Conservation (phyloP, 2,329 filamentous ascomycete genomes). For the Trichoderma hamatum region DNA sequence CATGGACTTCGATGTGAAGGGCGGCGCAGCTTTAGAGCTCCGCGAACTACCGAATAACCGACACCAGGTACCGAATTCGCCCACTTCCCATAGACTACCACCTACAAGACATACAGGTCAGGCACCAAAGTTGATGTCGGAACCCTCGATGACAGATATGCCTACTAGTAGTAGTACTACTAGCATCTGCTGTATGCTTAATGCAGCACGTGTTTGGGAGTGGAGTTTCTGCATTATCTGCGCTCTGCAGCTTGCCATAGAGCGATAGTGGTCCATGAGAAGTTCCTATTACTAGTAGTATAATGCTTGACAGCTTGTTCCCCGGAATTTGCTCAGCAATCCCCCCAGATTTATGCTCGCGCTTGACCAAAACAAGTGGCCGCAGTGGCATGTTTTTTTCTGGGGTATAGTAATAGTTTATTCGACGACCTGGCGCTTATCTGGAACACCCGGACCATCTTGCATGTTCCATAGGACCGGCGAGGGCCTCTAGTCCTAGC, state of each 20-base stretch:
- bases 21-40: background rate
- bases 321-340: background rate
- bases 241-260: background rate
- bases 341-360: background rate
- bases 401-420: background rate
- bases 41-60: conserved; percentile 22
- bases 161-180: no score
- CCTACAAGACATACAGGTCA: background rate
- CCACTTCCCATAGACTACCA: background rate
- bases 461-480: conserved; percentile 20
- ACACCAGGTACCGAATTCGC: conserved; percentile 12
- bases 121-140: background rate
- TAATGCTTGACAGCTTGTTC: no score
- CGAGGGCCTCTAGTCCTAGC: background rate
- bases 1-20: background rate
- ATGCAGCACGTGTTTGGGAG: conserved; percentile 5
- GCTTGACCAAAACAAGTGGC: background rate
- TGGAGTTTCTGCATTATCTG: background rate
- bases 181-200: background rate
- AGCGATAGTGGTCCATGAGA: no score
- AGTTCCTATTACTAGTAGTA: background rate
- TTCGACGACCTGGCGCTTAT: background rate
- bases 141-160: background rate
- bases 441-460: conserved; percentile 14
- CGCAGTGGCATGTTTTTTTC: conserved; percentile 17